These are phyloP conservation scores for Fusarium pseudonygamai DNA, from an alignment of 2,329 filamentous ascomycete genomes.

Conservation along the genomic window DNA sequence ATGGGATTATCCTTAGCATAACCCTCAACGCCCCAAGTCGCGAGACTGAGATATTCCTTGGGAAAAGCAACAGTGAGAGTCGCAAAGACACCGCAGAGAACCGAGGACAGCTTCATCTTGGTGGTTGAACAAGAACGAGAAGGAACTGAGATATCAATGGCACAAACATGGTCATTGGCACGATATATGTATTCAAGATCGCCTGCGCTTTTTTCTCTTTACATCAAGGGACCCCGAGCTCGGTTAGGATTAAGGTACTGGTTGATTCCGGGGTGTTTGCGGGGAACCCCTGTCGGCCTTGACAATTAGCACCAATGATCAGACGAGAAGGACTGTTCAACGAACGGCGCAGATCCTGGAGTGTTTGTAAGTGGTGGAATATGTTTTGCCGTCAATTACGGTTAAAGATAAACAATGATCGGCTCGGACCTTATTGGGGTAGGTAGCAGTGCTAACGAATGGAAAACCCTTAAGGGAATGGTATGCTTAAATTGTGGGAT, in stretches of 20 bases:
- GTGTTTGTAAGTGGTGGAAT: not conserved
- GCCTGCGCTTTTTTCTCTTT: not conserved
- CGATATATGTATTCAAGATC: slow-evolving; percentile 8
- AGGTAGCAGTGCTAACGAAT: not conserved
- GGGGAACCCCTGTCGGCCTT: slow-evolving; percentile 30
- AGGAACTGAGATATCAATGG: not conserved
- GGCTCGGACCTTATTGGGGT: not conserved
- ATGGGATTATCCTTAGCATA: slow-evolving; percentile 50
- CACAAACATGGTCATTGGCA: too few relatives aligned
- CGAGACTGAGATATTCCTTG: slow-evolving; percentile 29
- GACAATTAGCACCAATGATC: slow-evolving; percentile 36
- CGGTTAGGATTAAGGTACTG: not conserved
- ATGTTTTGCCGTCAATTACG: slow-evolving; percentile 4
- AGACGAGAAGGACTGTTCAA: not conserved
- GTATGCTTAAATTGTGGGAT: not conserved
- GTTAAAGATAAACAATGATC: slow-evolving; percentile 14
- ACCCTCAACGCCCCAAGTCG: slow-evolving; percentile 39
- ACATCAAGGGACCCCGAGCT: not conserved
- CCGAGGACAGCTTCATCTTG: slow-evolving; percentile 30
- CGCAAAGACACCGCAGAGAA: slow-evolving; percentile 21
- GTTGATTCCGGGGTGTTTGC: slow-evolving; percentile 1
- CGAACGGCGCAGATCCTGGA: not conserved
- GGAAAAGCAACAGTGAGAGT: slow-evolving; percentile 26
- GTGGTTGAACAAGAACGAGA: not conserved
- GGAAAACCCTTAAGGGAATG: not conserved